Evolutionary conservation across 495 filamentous ascomycete species (phyloP), one percentile per base, ranked within the genome.

Genomic region (Penicillium angulare): DNA sequence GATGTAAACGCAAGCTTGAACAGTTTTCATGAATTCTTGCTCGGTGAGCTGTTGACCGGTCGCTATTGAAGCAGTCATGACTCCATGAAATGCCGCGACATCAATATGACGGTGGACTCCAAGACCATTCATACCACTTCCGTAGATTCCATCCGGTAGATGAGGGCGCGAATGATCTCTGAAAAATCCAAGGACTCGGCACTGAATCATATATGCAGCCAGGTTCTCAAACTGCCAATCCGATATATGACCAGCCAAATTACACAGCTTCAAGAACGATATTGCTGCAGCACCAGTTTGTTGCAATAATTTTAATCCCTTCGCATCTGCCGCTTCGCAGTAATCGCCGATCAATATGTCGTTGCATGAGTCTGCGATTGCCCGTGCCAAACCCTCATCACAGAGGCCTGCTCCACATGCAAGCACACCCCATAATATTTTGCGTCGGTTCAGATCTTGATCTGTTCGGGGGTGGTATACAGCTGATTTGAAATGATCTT

Each of bases 331-430:
- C 6, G 49, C 60, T 43, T 64, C 60, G 39, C 53, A 60, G 43
- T 64, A 64, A 21, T 64, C 60, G 3, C 53, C 60, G 13, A 60
- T 64, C 23, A 60, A 26, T 8, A 64, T 44, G 22, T 64, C 51
- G 15, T 60, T 64, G 17, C 45, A 53, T 1, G 56, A 49, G 16
- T 60, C 53, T 12, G 60, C 60, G 5, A 64, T 33, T 5, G 60
- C 56, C 0, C 50, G 40, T 2, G 57, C 32, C 0, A 57, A 26
- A 8, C 60, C 60, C 16, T 60, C 56, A 18, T 60, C 47, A 8
- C 36, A 44, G 16, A 44, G 20, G 5, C 45, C 38, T 1, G 39
- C 51, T 7, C 45, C 48, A 15, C 47, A 51, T 9, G 56, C 56
- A 7, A 57, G 44, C 1, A n/a, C n/a, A 45, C 50, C 5, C 39